Conservation (phyloP, 176 grass and related monocot species). For the Hordeum vulgare region MorexV3_pseudomolecules_assembly NC_058520.1:537097210-537097709, state of each 20-base stretch:
- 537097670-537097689: neutral
- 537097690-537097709: neutral
- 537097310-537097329: neutral
- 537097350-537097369: neutral
- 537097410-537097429: neutral
- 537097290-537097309: neutral
- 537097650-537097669: too few relatives aligned
- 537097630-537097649: neutral
- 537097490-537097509: neutral
- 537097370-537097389: neutral
- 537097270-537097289: neutral
- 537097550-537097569: neutral
- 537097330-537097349: conserved; percentile 1
- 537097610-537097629: neutral
- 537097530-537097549: conserved; percentile 18
- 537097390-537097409: neutral
- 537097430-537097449: conserved; percentile 6
- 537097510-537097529: too few relatives aligned
- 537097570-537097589: neutral
- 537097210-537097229: neutral
- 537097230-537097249: neutral
- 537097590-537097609: conserved; percentile 12
- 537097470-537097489: neutral
- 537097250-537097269: neutral
- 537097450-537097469: neutral